Evolutionary conservation across 1,139 yeast genomes (phyloP).

Genomic region (Debaryomyces singareniensis): DNA sequence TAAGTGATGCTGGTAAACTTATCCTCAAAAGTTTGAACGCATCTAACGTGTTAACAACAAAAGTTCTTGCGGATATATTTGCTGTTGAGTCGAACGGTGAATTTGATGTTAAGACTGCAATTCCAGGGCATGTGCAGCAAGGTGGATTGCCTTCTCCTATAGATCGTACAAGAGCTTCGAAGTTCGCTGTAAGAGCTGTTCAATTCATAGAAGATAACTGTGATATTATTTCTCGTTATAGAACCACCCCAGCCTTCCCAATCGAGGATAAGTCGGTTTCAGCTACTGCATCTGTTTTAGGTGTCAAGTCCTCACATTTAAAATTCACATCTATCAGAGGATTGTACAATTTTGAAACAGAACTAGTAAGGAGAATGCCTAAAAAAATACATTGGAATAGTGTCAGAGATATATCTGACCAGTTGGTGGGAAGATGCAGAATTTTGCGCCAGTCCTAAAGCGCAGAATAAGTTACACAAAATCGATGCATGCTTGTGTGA

Average conservation of each 20-base stretch:
- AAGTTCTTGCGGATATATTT: constrained; percentile 75
- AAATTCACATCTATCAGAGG: constrained; percentile 66
- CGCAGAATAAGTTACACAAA: not conserved
- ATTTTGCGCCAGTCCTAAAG: not conserved
- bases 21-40: constrained; percentile 83
- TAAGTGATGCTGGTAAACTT: constrained; percentile 72
- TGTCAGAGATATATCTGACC: constrained; percentile 73
- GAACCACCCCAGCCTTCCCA: constrained; percentile 28
- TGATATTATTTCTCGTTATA: constrained; percentile 15
- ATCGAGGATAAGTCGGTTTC: constrained; percentile 28
- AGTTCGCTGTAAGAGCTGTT: constrained; percentile 84
- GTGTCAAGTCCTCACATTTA: constrained; percentile 74
- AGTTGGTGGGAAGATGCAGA: constrained; percentile 68
- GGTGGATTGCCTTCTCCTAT: constrained; percentile 95
- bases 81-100: constrained; percentile 67
- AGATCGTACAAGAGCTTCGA: constrained; percentile 87
- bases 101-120: constrained; percentile 91
- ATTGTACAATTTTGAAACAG: constrained; percentile 83
- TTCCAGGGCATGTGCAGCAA: constrained; percentile 98
- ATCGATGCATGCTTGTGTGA: not conserved
- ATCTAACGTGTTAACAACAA: constrained; percentile 73
- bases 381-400: constrained; percentile 79
- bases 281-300: constrained; percentile 78
- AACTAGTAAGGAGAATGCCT: constrained; percentile 75
- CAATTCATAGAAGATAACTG: constrained; percentile 65